These are phyloP conservation scores for Trypanosoma lewisi DNA, from an alignment of 208 protist species.

Conservation along the genomic window DNA sequence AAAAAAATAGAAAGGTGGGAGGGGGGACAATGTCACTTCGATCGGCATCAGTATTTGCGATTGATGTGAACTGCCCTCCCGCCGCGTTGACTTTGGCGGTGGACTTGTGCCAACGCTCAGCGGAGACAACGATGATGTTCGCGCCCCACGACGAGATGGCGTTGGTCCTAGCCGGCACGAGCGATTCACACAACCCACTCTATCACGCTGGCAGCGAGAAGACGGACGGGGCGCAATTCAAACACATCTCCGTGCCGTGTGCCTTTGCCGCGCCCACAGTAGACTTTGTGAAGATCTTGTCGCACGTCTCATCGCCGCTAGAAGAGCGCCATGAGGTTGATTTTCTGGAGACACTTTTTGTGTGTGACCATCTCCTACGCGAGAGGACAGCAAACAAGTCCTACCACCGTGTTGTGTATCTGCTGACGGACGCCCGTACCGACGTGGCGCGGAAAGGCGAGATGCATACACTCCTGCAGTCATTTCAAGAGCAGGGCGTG, in stretches of 20 bases:
- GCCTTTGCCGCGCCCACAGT: slow-evolving; percentile 18
- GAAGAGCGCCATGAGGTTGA: slow-evolving; percentile 23
- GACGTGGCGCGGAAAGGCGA: slow-evolving; percentile 69
- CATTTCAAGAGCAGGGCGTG: slow-evolving; percentile 39
- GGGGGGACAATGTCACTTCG: not conserved
- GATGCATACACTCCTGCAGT: slow-evolving; percentile 39
- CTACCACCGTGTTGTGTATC: slow-evolving; percentile 77
- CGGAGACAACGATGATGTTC: slow-evolving; percentile 49
- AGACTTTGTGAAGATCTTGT: slow-evolving; percentile 17
- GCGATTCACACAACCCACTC: slow-evolving; percentile 36
- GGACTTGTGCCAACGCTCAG: slow-evolving; percentile 31
- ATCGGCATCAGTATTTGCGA: slow-evolving; percentile 38
- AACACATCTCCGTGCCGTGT: slow-evolving; percentile 34
- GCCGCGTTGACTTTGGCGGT: slow-evolving; percentile 26
- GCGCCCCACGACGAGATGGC: slow-evolving; percentile 62
- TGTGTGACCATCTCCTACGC: slow-evolving; percentile 76
- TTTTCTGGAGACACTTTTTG: slow-evolving; percentile 82
- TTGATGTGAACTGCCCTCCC: slow-evolving; percentile 41
- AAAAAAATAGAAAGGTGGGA: not conserved
- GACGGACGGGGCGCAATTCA: slow-evolving; percentile 13
- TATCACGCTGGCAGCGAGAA: slow-evolving; percentile 2
- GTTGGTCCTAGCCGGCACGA: slow-evolving; percentile 61
- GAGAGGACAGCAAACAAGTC: slow-evolving; percentile 40
- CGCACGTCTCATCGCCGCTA: slow-evolving; percentile 7
- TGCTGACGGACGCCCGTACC: slow-evolving; percentile 81